phyloP scores from a whole-genome alignment of 2,329 filamentous ascomycete species.

The Xylariaceae sp. region DNA sequence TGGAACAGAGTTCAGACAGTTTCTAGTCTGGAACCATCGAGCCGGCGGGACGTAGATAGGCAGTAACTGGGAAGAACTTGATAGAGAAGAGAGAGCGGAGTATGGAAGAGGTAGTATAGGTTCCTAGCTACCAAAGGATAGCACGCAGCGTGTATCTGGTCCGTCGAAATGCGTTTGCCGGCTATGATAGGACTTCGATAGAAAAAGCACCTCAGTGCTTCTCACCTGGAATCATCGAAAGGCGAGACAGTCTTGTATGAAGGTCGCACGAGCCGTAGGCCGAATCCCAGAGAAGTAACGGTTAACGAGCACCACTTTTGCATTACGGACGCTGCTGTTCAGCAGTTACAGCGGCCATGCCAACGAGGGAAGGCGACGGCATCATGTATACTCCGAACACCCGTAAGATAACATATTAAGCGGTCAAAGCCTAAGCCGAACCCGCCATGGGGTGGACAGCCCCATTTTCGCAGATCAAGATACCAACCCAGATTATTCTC shows the following conservation, averaged over 20 bases:
- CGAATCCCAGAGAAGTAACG: conserved; percentile 36
- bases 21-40: not conserved
- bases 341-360: conserved; percentile 58
- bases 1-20: not conserved
- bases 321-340: conserved; percentile 13
- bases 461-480: conserved; percentile 79
- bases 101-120: not conserved
- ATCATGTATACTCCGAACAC: conserved; percentile 76
- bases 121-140: not conserved
- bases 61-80: not conserved
- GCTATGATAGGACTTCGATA: conserved; percentile 19
- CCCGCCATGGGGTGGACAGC: conserved; percentile 85
- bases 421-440: conserved; percentile 90
- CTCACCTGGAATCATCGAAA: conserved; percentile 18
- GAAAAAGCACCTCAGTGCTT: conserved; percentile 20
- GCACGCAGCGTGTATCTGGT: conserved; percentile 12
- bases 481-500: conserved; percentile 68
- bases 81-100: not conserved
- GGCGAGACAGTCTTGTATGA: conserved; percentile 24
- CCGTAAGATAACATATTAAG: conserved; percentile 74
- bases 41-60: not conserved
- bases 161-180: conserved; percentile 16
- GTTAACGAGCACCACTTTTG: conserved; percentile 35
- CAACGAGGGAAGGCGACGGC: conserved; percentile 80
- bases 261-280: conserved; percentile 28